These are phyloP conservation scores for Pseudogymnoascus sp. DNA, from an alignment of 2,329 filamentous ascomycete species.

Conservation along the genomic window DNA sequence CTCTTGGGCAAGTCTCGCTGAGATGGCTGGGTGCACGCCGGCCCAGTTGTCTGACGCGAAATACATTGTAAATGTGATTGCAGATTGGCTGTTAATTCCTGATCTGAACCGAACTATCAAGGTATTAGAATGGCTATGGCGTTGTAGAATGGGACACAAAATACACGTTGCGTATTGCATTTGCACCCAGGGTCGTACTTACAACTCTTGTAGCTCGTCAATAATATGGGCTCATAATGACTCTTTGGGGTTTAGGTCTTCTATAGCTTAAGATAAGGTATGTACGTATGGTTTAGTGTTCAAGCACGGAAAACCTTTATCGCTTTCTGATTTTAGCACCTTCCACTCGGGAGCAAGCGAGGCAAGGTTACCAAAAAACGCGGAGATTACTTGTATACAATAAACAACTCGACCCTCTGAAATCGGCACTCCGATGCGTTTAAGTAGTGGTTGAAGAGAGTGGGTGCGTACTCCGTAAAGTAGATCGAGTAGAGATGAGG, in stretches of 20 bases:
- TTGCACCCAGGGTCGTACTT: not conserved
- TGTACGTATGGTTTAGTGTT: not conserved
- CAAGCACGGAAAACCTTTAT: not conserved
- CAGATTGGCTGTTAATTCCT: not conserved
- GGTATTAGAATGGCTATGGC: not conserved
- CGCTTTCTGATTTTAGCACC: not conserved
- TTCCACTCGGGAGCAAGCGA: not conserved
- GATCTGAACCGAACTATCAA: not conserved
- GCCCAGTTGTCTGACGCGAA: not conserved
- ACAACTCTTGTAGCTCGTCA: not conserved
- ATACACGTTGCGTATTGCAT: not conserved
- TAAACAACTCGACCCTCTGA: not conserved
- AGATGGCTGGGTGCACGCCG: not conserved
- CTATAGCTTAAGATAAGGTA: not conserved
- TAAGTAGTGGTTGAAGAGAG: not conserved
- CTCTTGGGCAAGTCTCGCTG: not conserved
- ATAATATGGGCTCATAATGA: not conserved
- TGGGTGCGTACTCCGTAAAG: not conserved
- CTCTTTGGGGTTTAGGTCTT: not conserved
- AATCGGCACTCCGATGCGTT: not conserved
- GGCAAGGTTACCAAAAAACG: not conserved
- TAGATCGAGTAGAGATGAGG: not conserved
- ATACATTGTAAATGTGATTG: not conserved
- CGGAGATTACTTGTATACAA: not conserved
- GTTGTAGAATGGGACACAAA: not conserved